These are phyloP conservation scores for Calcarisporium arbuscula DNA, from an alignment of 2,329 filamentous ascomycete species.

Conservation along the genomic window DNA sequence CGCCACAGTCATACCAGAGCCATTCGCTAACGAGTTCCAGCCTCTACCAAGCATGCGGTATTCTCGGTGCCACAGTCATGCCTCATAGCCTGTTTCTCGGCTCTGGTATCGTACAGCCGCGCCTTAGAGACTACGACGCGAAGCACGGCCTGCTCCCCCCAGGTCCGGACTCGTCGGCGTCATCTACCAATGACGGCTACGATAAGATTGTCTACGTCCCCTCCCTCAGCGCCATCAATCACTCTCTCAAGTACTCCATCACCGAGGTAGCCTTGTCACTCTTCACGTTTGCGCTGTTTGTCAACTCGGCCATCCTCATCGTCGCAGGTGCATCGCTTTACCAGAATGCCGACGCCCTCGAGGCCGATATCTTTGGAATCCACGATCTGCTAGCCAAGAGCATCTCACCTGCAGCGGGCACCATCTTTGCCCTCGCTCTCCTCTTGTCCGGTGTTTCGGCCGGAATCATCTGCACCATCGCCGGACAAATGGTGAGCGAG, in stretches of 20 bases:
- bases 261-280: slow-evolving; percentile 65
- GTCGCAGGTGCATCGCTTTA: slow-evolving; percentile 74
- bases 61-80: slow-evolving; percentile 71
- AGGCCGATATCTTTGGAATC: slow-evolving; percentile 79
- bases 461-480: slow-evolving; percentile 82
- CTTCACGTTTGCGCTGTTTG: slow-evolving; percentile 78
- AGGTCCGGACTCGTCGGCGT: slow-evolving; percentile 16
- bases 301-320: slow-evolving; percentile 78
- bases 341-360: slow-evolving; percentile 49
- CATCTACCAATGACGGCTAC: slow-evolving; percentile 21
- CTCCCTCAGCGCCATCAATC: slow-evolving; percentile 64
- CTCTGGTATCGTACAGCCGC: slow-evolving; percentile 61
- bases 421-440: slow-evolving; percentile 76
- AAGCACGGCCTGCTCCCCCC: slow-evolving; percentile 46
- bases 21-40: slow-evolving; percentile 16
- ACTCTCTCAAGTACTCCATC: slow-evolving; percentile 68
- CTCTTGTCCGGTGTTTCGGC: slow-evolving; percentile 75
- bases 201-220: slow-evolving; percentile 61
- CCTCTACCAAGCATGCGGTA: slow-evolving; percentile 67
- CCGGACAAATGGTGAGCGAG: slow-evolving; percentile 84
- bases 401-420: slow-evolving; percentile 69
- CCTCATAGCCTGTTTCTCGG: slow-evolving; percentile 64
- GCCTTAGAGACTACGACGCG: slow-evolving; percentile 57
- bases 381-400: slow-evolving; percentile 63
- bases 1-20: not conserved